Evolutionary conservation across 345 rosid species (phyloP), one percentile per base, ranked within the genome.

Genomic region (Firmiana major): DNA sequence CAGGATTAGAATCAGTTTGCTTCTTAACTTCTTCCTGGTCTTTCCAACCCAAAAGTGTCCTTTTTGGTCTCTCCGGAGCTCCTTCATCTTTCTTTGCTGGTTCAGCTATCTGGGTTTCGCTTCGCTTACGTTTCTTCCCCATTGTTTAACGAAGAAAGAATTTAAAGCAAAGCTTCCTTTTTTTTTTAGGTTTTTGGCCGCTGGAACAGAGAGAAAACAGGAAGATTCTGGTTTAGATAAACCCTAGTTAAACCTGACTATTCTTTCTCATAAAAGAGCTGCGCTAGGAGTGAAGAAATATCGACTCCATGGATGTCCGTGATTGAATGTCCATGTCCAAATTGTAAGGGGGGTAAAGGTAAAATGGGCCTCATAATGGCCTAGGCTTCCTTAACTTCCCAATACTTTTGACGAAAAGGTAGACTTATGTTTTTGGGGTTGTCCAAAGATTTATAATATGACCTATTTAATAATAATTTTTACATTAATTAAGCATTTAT

Each of bases 21-120:
- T 65, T 77, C 19, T 42, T 1, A 58, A 63, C 87, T 63, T 87
- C 89, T 1, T 34, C 74, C 75, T 87, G 87, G 48, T 90, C 93
- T 86, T 92, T 93, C 97, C 97, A 94, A 2, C 98, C 97, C 48
- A 92, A 72, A 1, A 94, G 92, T 17, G 97, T 89, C 62, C 97
- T 79, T 34, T 91, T 84, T 15, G 98, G 97, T 71, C 97, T 82
- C 86, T 87, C 93, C 0, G 85, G 82, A 31, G 85, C 88, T 64
- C 36, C 71, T 17, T 87, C 90, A n/a, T 92, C 89, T 70, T 87
- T 84, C 82, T 82, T 87, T 58, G 79, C 60, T 71, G 84, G 72
- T 7, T 79, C 90, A n/a, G 78, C 45, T n/a, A 68, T 79, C 76
- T 83, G 82, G 7, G 82, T 83, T 76, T 96, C 99, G 55, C 84